These are phyloP conservation scores for Boletus calvinii DNA, from an alignment of 1,284 basidiomycete genomes.

Conservation along the genomic window DNA sequence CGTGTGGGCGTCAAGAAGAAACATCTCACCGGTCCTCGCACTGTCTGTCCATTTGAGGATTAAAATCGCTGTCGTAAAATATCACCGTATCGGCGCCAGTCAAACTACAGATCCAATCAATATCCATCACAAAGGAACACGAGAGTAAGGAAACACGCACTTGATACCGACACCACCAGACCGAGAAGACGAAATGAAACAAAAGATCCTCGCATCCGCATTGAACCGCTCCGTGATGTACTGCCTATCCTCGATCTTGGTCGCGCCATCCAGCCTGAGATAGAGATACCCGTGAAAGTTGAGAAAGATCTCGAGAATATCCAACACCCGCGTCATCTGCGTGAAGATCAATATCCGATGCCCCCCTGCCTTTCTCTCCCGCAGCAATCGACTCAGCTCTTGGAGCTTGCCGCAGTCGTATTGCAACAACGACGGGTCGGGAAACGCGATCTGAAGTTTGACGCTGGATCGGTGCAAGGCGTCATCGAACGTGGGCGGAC, in stretches of 20 bases:
- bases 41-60: slow-evolving; percentile 95
- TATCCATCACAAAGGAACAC: slow-evolving; percentile 1
- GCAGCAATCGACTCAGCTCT: slow-evolving; percentile 74
- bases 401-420: slow-evolving; percentile 98
- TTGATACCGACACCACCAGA: slow-evolving; percentile 98
- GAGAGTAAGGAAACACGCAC: slow-evolving; percentile 41
- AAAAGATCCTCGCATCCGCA: slow-evolving; percentile 84
- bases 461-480: slow-evolving; percentile 73
- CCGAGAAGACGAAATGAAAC: slow-evolving; percentile 91
- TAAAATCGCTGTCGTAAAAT: slow-evolving; percentile 98
- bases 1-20: neutral
- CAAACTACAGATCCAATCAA: slow-evolving; percentile 47
- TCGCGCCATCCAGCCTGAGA: slow-evolving; percentile 89
- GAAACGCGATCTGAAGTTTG: slow-evolving; percentile 92
- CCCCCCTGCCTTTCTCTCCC: slow-evolving; percentile 82
- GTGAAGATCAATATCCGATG: slow-evolving; percentile 95
- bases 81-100: slow-evolving; percentile 97
- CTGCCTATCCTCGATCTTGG: slow-evolving; percentile 94
- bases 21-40: slow-evolving; percentile 84
- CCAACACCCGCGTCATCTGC: slow-evolving; percentile 94
- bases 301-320: slow-evolving; percentile 92
- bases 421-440: slow-evolving; percentile 86
- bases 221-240: slow-evolving; percentile 98
- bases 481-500: slow-evolving; percentile 55
- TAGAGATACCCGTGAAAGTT: slow-evolving; percentile 94